Percentiles rank a stretch among this genome's conserved stretches.
Evolutionary conservation across 1,284 basidiomycete species (phyloP).

Genomic region (Termitomyces sp.): DNA sequence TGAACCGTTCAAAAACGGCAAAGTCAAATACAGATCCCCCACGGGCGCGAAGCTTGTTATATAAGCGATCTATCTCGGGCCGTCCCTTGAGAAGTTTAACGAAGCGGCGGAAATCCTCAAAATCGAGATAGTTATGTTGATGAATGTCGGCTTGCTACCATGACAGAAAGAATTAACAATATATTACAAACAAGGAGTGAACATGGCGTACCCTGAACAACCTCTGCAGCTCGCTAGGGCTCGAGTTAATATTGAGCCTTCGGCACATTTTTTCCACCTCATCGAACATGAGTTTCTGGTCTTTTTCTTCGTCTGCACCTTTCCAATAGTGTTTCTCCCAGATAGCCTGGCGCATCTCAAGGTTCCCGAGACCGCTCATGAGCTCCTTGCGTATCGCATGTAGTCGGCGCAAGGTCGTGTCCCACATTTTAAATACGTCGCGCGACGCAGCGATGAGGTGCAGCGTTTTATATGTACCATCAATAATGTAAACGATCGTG

Average conservation of each 20-base stretch:
- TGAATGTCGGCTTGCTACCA: slow-evolving; percentile 64
- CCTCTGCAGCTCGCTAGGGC: slow-evolving; percentile 54
- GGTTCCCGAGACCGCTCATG: slow-evolving; percentile 62
- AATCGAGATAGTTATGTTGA: slow-evolving; percentile 71
- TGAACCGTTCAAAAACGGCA: slow-evolving; percentile 58
- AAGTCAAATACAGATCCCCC: slow-evolving; percentile 47
- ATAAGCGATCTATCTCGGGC: slow-evolving; percentile 73
- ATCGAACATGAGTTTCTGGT: slow-evolving; percentile 65
- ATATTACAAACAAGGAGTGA: not conserved
- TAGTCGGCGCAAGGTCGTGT: slow-evolving; percentile 54
- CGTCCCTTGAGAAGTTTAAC: slow-evolving; percentile 82
- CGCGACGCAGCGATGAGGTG: slow-evolving; percentile 79
- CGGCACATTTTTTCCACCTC: slow-evolving; percentile 76
- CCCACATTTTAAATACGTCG: slow-evolving; percentile 69
- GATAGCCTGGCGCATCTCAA: slow-evolving; percentile 62
- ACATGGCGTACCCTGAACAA: slow-evolving; percentile 59
- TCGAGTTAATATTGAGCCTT: slow-evolving; percentile 70
- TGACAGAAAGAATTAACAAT: not conserved
- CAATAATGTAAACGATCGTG: slow-evolving; percentile 73
- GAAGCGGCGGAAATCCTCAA: slow-evolving; percentile 80
- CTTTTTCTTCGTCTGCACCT: slow-evolving; percentile 56
- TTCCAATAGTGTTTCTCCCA: slow-evolving; percentile 87
- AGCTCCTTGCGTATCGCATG: slow-evolving; percentile 60
- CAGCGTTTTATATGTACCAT: slow-evolving; percentile 84
- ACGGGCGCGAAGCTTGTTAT: slow-evolving; percentile 45